These are phyloP conservation scores for Tricholoma sp. DNA, from an alignment of 768 basidiomycete species.

Conservation along the genomic window DNA sequence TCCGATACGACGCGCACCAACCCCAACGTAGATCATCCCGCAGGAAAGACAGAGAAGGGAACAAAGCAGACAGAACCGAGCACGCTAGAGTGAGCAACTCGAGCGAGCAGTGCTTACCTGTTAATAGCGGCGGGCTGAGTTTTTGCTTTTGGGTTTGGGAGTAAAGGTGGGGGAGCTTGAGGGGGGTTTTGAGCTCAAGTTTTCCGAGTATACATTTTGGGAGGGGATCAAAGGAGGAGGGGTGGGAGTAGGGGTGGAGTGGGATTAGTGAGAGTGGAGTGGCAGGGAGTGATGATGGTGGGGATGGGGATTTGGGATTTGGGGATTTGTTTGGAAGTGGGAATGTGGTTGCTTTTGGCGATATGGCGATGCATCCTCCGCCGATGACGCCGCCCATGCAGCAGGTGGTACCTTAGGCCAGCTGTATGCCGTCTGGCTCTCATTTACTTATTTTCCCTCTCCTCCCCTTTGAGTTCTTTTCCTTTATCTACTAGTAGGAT, in stretches of 20 bases:
- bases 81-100: conserved; percentile 5
- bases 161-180: conserved; percentile 27
- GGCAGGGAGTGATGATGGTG: conserved; percentile 8
- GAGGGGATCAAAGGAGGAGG: conserved; percentile 33
- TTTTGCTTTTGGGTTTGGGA: conserved; percentile 48
- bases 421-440: too few species aligned
- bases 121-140: conserved; percentile 53
- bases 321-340: conserved; percentile 11
- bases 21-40: neutral
- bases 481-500: too few species aligned
- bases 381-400: conserved; percentile 20
- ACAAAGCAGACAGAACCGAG: neutral
- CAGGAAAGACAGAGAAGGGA: too few species aligned
- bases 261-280: conserved; percentile 20
- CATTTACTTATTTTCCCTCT: too few species aligned
- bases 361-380: conserved; percentile 10
- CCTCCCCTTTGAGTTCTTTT: too few species aligned
- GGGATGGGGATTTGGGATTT: neutral
- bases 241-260: conserved; percentile 12
- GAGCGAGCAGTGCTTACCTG: conserved; percentile 31
- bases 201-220: conserved; percentile 89
- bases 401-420: too few species aligned
- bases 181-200: conserved; percentile 15
- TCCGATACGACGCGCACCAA: neutral
- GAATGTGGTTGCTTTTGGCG: conserved; percentile 25